Percentiles rank a stretch among this genome's conserved stretches.
These are phyloP conservation scores for Nicotiana tabacum DNA, from an alignment of 257 asterid species.

Conservation along the genomic window DNA sequence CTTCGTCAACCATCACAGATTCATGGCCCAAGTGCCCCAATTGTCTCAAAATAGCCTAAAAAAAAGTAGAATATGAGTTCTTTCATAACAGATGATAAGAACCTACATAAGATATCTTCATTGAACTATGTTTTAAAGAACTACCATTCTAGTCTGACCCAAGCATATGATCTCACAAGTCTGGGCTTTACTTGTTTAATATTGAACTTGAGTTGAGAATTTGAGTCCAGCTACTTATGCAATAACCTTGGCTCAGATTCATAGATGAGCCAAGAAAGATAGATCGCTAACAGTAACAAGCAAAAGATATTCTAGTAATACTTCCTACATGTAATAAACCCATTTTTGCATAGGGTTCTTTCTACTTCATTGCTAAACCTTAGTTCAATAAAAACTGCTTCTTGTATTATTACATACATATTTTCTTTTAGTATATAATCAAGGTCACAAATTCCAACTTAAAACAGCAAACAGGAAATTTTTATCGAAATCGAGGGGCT, in stretches of 20 bases:
- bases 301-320: not conserved
- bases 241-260: not conserved
- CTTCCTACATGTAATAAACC: not conserved
- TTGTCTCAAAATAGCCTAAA: conserved; percentile 82
- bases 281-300: not conserved
- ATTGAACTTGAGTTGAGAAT: not conserved
- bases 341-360: not conserved
- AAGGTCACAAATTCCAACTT: not conserved
- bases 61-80: conserved; percentile 3
- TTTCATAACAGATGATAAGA: not conserved
- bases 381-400: not conserved
- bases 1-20: conserved; percentile 65
- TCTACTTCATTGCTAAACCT: not conserved
- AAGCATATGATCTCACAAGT: not conserved
- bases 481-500: not conserved
- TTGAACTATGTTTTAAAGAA: not conserved
- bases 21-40: conserved; percentile 87
- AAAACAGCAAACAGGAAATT: not conserved
- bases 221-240: not conserved
- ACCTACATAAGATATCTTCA: not conserved
- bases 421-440: not conserved
- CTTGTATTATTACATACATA: not conserved
- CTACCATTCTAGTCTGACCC: not conserved
- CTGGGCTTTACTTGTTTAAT: not conserved
- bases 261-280: not conserved